Conservation (phyloP, 208 protist species). For the Jaenimonas drosophilae region DNA sequence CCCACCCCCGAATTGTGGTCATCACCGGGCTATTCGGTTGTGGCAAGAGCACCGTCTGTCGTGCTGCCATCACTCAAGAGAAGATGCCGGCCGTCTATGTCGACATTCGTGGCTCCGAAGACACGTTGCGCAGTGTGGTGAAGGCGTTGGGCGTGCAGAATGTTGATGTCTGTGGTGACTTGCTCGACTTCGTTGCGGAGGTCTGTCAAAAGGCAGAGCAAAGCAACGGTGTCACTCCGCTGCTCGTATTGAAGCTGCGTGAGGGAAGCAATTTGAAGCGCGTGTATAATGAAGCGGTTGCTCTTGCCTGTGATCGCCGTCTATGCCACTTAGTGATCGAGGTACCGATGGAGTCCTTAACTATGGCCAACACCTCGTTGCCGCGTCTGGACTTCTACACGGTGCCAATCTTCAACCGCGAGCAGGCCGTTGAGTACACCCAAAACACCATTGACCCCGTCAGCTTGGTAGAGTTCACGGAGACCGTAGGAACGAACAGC, state of each 20-base stretch:
- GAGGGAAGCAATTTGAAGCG: slow-evolving; percentile 34
- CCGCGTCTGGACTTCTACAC: slow-evolving; percentile 54
- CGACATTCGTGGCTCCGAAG: slow-evolving; percentile 49
- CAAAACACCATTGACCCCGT: slow-evolving; percentile 49
- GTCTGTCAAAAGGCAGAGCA: slow-evolving; percentile 19
- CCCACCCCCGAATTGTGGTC: slow-evolving; percentile 59
- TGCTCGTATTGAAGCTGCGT: slow-evolving; percentile 62
- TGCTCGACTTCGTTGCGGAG: slow-evolving; percentile 54
- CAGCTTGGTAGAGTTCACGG: slow-evolving; percentile 43
- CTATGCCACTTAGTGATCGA: slow-evolving; percentile 63
- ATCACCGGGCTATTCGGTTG: slow-evolving; percentile 55
- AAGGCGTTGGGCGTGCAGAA: slow-evolving; percentile 66
- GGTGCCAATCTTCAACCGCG: slow-evolving; percentile 33
- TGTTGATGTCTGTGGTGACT: slow-evolving; percentile 68
- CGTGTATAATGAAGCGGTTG: slow-evolving; percentile 58
- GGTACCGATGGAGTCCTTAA: slow-evolving; percentile 51
- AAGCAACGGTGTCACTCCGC: slow-evolving; percentile 33
- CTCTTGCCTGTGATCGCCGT: slow-evolving; percentile 52
- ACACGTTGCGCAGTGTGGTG: slow-evolving; percentile 48
- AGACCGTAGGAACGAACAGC: slow-evolving; percentile 54
- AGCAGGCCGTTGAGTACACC: slow-evolving; percentile 51
- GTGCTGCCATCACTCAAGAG: slow-evolving; percentile 41
- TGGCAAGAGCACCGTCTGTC: slow-evolving; percentile 56
- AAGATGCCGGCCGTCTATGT: slow-evolving; percentile 56
- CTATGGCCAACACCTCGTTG: slow-evolving; percentile 28